Evolutionary conservation across 768 basidiomycete genomes (phyloP).

Genomic region (Gymnopilus dilepis): DNA sequence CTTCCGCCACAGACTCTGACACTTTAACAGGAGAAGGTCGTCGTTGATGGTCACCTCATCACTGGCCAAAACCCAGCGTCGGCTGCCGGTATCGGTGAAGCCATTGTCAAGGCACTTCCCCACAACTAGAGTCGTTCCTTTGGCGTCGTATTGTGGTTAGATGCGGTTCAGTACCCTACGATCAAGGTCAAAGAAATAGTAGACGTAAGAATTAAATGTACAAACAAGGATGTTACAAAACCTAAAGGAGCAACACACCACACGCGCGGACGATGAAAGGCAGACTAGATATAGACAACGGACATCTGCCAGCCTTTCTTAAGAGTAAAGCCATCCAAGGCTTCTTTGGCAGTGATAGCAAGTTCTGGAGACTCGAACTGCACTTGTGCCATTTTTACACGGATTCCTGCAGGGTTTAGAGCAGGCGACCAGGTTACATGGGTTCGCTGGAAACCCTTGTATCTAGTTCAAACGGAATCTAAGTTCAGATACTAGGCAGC

Average conservation of each 20-base stretch:
- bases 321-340: constrained; percentile 83
- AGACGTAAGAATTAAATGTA: constrained; percentile 4
- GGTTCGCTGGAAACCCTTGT: constrained; percentile 80
- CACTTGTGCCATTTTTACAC: constrained; percentile 82
- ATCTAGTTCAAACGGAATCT: constrained; percentile 50
- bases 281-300: constrained; percentile 66
- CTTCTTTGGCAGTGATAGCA: constrained; percentile 79
- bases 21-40: constrained; percentile 49
- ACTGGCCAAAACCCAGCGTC: constrained; percentile 76
- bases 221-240: constrained; percentile 24
- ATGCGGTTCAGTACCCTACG: neutral
- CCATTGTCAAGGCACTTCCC: constrained; percentile 55
- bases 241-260: constrained; percentile 26
- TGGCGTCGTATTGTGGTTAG: neutral
- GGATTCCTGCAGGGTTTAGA: constrained; percentile 65
- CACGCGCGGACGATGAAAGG: constrained; percentile 13
- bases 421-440: constrained; percentile 73
- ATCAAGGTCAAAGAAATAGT: neutral
- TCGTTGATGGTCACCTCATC: constrained; percentile 61
- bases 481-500: neutral
- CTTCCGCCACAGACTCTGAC: neutral
- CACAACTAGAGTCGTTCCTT: neutral
- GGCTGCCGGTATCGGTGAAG: constrained; percentile 59
- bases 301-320: constrained; percentile 88
- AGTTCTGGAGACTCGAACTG: constrained; percentile 77